Percentiles rank a stretch among this genome's conserved stretches.
phyloP scores from a whole-genome alignment of 345 rosid genomes.

The Euphorbia peplus region DNA sequence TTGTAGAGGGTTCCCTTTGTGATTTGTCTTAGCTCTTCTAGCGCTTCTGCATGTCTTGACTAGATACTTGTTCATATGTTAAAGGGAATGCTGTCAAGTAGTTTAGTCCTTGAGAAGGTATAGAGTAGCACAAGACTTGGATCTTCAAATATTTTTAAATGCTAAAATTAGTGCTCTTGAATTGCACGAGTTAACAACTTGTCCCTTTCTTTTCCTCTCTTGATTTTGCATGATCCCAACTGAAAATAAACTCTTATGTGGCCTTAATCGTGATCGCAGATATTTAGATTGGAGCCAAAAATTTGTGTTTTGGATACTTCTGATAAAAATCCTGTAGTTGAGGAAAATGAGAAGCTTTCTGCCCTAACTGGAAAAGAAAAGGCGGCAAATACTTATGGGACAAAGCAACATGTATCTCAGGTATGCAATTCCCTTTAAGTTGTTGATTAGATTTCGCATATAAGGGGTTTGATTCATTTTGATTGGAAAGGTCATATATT shows the following conservation, averaged over 20 bases:
- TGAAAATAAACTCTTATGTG: not conserved
- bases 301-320: slow-evolving; percentile 25
- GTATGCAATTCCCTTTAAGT: slow-evolving; percentile 30
- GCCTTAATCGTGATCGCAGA: slow-evolving; percentile 28
- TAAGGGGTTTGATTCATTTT: not conserved
- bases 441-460: not conserved
- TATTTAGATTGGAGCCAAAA: slow-evolving; percentile 73
- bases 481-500: not conserved
- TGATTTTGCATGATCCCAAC: not conserved
- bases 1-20: not conserved
- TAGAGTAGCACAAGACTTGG: not conserved
- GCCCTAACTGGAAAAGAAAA: slow-evolving; percentile 21
- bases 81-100: not conserved
- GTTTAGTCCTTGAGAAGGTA: not conserved
- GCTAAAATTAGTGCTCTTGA: too few species aligned
- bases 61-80: not conserved
- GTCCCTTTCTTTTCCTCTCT: not conserved
- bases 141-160: not conserved
- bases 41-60: not conserved
- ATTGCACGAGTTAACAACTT: not conserved
- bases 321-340: slow-evolving; percentile 34
- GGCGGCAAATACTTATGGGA: slow-evolving; percentile 35
- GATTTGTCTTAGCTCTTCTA: not conserved
- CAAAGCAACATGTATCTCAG: slow-evolving; percentile 43
- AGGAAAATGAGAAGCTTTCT: slow-evolving; percentile 29